Conservation (phyloP, 1,284 basidiomycete species). For the Sparassis latifolia region DNA sequence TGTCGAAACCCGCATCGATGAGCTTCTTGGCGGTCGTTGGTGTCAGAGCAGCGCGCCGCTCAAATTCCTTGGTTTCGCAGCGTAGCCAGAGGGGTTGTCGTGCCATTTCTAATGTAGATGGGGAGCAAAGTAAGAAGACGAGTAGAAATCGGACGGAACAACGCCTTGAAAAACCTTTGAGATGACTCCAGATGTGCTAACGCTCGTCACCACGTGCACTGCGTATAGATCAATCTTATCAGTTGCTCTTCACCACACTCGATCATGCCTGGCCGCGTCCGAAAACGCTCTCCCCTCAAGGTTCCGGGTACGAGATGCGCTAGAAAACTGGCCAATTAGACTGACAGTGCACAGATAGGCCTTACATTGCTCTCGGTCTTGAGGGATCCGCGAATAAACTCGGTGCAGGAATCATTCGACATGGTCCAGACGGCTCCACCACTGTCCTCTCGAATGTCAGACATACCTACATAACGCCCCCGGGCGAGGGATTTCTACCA, state of each 20-base stretch:
- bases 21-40: constrained; percentile 89
- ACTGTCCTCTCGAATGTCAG: constrained; percentile 79
- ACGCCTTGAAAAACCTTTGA: background rate
- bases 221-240: background rate
- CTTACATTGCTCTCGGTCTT: constrained; percentile 77
- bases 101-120: constrained; percentile 19
- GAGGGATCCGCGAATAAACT: constrained; percentile 98
- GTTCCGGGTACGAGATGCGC: constrained; percentile 15
- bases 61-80: constrained; percentile 93
- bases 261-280: constrained; percentile 28
- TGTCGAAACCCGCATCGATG: constrained; percentile 87
- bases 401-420: constrained; percentile 91
- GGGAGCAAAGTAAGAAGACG: background rate
- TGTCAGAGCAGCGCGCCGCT: constrained; percentile 90
- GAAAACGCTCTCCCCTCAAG: constrained; percentile 27
- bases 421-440: constrained; percentile 64
- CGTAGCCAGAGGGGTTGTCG: constrained; percentile 73
- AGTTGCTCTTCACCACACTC: background rate
- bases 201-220: no score
- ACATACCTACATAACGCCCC: constrained; percentile 97
- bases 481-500: constrained; percentile 96
- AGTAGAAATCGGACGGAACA: constrained; percentile 8
- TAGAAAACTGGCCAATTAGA: background rate
- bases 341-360: constrained; percentile 38
- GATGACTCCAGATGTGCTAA: constrained; percentile 11